Base-by-base conservation (phyloP, 352 stramenopile species). In the Phytophthora sp. region DNA sequence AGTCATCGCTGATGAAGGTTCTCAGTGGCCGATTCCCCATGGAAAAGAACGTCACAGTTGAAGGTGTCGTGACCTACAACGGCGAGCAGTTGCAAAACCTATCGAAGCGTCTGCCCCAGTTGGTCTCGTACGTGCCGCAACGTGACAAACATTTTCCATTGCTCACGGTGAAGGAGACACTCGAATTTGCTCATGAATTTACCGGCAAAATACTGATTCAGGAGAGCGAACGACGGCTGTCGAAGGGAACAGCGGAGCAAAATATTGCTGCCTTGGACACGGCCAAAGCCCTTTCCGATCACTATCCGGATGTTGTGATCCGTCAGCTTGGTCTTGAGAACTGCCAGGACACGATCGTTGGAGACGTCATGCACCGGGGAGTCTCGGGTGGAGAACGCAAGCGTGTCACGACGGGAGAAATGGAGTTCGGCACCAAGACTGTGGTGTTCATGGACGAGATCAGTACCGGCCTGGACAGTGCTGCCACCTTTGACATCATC, bases 111-210 rank as follows among this genome's bases (percentile, higher is more conserved):
- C 45, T 85, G 7, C 67, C 73, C 3, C 74, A 82, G 35, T 66
- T 82, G 5, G 49, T 71, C 7, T 63, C 70, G 0, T 83, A 86
- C 41, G 74, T 81, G 8, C 61, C 57, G 1, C 74, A 82, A 59
- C 66, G 76, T n/a, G 93, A 98, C 71, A 98, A 78, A 97, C 93
- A 50, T 79, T 98, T 97, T 97, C 54, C 62, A 0, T 23, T 59
- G 15, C 39, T 75, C 8, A 71, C 62, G 11, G 69, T 81, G 2
- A 60, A 72, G 33, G 75, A 83, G 36, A 81, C 75, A 12, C 59
- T 84, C 11, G 55, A 62, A 30, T 84, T 84, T 71, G 71, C 93
- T 15, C 90, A 93, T 52, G 80, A 93, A 31, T 96, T 86, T 44
- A 79, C 79, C n/a, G 78, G 57, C 20, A 27, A 55, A 4, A 53